A percentile compares a stretch with the other conserved stretches of the same genome.
These are phyloP conservation scores for Trifolium fragiferum DNA, from an alignment of 306 rosid genomes.

Conservation along the genomic window DNA sequence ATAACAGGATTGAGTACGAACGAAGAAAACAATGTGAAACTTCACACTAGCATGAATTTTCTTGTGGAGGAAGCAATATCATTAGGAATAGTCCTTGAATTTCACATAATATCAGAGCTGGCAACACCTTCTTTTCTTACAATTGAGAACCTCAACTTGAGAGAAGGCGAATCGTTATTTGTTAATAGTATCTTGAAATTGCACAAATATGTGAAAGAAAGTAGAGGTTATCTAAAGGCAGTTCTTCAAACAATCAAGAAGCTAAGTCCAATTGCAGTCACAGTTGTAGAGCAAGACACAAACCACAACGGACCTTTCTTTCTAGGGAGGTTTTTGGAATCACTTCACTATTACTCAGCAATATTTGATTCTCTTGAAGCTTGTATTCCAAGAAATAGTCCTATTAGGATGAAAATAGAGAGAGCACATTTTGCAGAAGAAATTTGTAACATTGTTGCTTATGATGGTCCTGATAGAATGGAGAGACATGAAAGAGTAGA, in stretches of 20 bases:
- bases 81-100: constrained; percentile 58
- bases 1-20: constrained; percentile 57
- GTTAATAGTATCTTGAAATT: constrained; percentile 63
- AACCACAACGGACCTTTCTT: constrained; percentile 87
- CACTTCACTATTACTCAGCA: constrained; percentile 81
- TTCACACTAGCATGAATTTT: constrained; percentile 51
- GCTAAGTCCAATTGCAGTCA: constrained; percentile 57
- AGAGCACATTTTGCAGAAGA: constrained; percentile 62
- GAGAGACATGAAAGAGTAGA: constrained; percentile 78
- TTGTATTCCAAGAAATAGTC: constrained; percentile 59
- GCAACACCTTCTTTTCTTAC: constrained; percentile 58
- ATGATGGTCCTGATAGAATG: constrained; percentile 63
- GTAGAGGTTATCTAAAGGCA: constrained; percentile 68
- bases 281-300: constrained; percentile 80
- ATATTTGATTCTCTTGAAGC: constrained; percentile 78
- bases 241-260: constrained; percentile 73
- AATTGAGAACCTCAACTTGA: constrained; percentile 62
- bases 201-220: constrained; percentile 72
- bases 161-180: constrained; percentile 69
- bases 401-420: constrained; percentile 70
- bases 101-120: constrained; percentile 50
- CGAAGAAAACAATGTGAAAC: constrained; percentile 42
- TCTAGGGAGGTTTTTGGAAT: constrained; percentile 77
- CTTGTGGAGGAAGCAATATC: constrained; percentile 69
- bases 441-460: constrained; percentile 62